A percentile compares a stretch with the other conserved stretches of the same genome.
These are phyloP conservation scores for Microsporum audouinii DNA, from an alignment of 2,329 filamentous ascomycete genomes.

Conservation along the genomic window DNA sequence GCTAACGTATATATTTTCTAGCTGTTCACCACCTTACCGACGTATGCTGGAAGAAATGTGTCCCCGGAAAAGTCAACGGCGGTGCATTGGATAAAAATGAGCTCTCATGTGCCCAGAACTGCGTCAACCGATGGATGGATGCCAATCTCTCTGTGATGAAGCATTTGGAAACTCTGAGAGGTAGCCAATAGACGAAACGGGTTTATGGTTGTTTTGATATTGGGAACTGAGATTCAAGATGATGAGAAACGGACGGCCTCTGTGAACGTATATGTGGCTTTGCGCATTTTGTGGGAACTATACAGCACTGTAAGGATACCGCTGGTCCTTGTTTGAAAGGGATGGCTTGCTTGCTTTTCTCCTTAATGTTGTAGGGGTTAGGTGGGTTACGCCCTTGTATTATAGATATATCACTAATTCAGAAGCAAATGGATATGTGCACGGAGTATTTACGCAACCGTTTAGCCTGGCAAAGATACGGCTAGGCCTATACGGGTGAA, in stretches of 20 bases:
- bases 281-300: neutral
- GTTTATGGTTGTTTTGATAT: no score
- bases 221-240: neutral
- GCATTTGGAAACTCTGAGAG: constrained; percentile 60
- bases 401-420: neutral
- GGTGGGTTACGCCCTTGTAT: neutral
- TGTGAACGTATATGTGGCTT: neutral
- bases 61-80: constrained; percentile 60
- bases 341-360: neutral
- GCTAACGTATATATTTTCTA: constrained; percentile 19
- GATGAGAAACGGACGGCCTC: neutral
- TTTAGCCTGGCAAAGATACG: neutral
- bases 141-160: constrained; percentile 73
- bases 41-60: constrained; percentile 90
- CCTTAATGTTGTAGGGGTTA: neutral
- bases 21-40: constrained; percentile 59
- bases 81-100: constrained; percentile 65
- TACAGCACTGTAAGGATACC: neutral
- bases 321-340: neutral
- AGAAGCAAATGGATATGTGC: neutral
- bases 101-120: constrained; percentile 78
- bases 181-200: constrained; percentile 7
- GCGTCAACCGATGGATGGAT: constrained; percentile 88
- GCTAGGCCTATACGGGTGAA: neutral
- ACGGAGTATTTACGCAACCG: neutral